Conservation (phyloP, 805 yeast species). For the Barnettozyma populi region DNA sequence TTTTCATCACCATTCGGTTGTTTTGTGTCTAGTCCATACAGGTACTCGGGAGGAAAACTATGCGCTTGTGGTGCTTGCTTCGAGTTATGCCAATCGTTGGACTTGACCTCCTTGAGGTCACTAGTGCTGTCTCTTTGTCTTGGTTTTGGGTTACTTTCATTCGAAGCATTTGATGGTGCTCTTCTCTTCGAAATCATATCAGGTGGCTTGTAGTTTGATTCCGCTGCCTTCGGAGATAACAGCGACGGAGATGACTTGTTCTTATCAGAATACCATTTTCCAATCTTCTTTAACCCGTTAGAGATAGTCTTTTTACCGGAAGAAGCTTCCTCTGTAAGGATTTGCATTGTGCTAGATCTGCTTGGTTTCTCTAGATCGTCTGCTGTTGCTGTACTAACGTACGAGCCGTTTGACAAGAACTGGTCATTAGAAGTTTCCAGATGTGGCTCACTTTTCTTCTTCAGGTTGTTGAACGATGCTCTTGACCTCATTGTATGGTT, state of each 20-base stretch:
- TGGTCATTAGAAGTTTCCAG: conserved; percentile 25
- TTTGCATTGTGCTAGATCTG: conserved; percentile 12
- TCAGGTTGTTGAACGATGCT: conserved; percentile 8
- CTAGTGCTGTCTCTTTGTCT: conserved; percentile 1
- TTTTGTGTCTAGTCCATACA: conserved; percentile 16
- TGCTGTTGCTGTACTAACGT: conserved; percentile 9
- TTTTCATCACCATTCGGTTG: conserved; percentile 13
- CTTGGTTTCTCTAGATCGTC: conserved; percentile 3
- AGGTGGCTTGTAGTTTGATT: conserved; percentile 39
- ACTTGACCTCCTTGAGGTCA: conserved; percentile 9
- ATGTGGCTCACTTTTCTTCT: conserved; percentile 20
- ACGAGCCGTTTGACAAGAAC: conserved; percentile 26
- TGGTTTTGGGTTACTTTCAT: not conserved
- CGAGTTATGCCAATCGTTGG: not conserved
- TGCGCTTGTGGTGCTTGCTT: conserved; percentile 25
- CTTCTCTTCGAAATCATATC: conserved; percentile 66
- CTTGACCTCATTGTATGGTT: conserved; percentile 2
- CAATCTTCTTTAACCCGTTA: conserved; percentile 51
- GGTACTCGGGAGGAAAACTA: conserved; percentile 23
- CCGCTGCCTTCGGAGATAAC: conserved; percentile 1
- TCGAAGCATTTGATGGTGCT: conserved; percentile 24
- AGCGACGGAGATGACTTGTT: conserved; percentile 21
- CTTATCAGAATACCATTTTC: conserved; percentile 62
- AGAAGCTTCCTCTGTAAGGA: conserved; percentile 22
- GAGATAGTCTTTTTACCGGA: conserved; percentile 35